Base-by-base conservation (phyloP, 2,329 filamentous ascomycete genomes). In the Phyllosticta citribraziliensis region DNA sequence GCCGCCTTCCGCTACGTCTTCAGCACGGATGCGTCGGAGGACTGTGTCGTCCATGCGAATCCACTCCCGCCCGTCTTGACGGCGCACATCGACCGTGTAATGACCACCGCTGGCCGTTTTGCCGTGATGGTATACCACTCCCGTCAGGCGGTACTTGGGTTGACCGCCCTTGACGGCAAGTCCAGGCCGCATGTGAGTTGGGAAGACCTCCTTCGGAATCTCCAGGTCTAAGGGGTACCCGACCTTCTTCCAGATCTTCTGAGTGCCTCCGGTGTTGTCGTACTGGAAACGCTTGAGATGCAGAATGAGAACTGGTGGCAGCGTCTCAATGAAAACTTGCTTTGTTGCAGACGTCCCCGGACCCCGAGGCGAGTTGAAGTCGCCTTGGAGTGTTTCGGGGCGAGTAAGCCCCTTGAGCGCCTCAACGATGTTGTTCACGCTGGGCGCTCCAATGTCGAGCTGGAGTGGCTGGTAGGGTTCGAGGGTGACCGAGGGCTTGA, bases 161-260 rank as follows among this genome's bases (percentile, higher is more conserved):
- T 89, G 79, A 1, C 85, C 84, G 52, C 87, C 86, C 65, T 87
- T 85, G 17, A 84, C 79, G 25, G 82, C 79, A 65, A 89, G 78
- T 53, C 81, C 81, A 66, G 85, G 85, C 58, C 88, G 84, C 72
- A 86, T 88, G 69, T 88, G 84, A 30, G 87, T 85, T 11, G 91
- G 88, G 69, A 99, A 88, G 10, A 91, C 88, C 70, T 97, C 93
- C 62, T 87, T 88, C 0, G 94, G 94, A 64, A 99, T 91, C 72
- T 97, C 93, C 57, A 99, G 81, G 69, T 97, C 92, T 27, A 99
- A 79, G 0, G 94, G 94, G 70, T 99, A 99, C 20, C 91, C 93
- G 62, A 99, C 82, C 78, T 93, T 96, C 79, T 97, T 99, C 90
- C 93, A 97, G 65, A 97, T 96, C 80, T 99, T 99, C 69, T 96